Evolutionary conservation across 2,329 filamentous ascomycete species (phyloP).

Genomic region (Cladophialophora immunda): DNA sequence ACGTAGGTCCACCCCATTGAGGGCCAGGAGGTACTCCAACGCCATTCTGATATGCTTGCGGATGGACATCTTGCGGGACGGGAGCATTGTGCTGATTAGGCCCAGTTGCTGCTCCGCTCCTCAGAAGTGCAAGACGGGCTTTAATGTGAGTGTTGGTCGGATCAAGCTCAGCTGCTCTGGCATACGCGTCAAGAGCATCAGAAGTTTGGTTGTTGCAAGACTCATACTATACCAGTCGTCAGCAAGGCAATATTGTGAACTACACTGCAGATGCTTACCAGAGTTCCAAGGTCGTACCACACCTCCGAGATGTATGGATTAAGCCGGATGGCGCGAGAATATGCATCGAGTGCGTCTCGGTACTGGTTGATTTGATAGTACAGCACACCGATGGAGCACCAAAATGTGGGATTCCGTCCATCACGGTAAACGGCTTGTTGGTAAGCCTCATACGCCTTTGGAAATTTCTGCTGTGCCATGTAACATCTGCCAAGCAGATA

Average conservation of each 20-base stretch:
- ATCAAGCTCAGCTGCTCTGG: conserved; percentile 92
- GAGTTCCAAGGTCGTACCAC: conserved; percentile 96
- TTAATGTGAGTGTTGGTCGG: conserved; percentile 96
- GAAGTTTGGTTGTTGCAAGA: conserved; percentile 99
- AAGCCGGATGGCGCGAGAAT: conserved; percentile 92
- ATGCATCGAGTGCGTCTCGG: conserved; percentile 94
- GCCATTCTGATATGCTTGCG: conserved; percentile 88
- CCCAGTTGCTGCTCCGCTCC: conserved; percentile 78
- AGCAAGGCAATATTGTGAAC: conserved; percentile 38
- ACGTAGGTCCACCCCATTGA: conserved; percentile 83
- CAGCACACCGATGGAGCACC: conserved; percentile 98
- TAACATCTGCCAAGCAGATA: conserved; percentile 97
- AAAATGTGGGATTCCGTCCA: conserved; percentile 96
- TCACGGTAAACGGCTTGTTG: conserved; percentile 99
- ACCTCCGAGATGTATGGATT: conserved; percentile 99
- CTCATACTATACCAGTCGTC: conserved; percentile 74
- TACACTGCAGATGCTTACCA: conserved; percentile 69
- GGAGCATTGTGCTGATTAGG: conserved; percentile 78
- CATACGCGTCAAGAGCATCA: conserved; percentile 94
- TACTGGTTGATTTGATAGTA: conserved; percentile 99
- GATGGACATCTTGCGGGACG: conserved; percentile 95
- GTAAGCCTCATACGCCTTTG: conserved; percentile 97
- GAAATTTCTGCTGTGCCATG: conserved; percentile 99
- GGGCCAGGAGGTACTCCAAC: conserved; percentile 85
- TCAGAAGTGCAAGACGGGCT: conserved; percentile 86